phyloP scores from a whole-genome alignment of 768 basidiomycete species.

The Cystofilobasidium ferigula region DNA sequence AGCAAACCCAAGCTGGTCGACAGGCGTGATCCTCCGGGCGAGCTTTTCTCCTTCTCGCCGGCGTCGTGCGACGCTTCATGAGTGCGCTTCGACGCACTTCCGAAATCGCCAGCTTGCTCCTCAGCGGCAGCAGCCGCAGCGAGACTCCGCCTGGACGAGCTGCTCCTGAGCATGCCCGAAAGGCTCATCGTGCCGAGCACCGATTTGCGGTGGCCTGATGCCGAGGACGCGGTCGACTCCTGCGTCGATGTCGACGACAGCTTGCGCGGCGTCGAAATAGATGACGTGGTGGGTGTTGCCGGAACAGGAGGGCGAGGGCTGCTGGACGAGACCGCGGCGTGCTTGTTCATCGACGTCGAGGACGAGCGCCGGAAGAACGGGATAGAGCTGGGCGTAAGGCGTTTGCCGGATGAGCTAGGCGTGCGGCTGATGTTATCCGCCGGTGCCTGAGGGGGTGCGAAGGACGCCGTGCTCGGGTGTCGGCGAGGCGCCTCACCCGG shows the following conservation, averaged over 20 bases:
- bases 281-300: slow-evolving; percentile 40
- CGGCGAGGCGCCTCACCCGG: slow-evolving; percentile 25
- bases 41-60: slow-evolving; percentile 45
- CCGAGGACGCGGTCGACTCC: slow-evolving; percentile 32
- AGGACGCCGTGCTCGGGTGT: slow-evolving; percentile 19
- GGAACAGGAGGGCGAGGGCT: slow-evolving; percentile 43
- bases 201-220: slow-evolving; percentile 32
- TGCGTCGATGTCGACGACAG: slow-evolving; percentile 10
- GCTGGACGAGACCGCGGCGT: slow-evolving; percentile 40
- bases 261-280: slow-evolving; percentile 16
- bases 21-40: slow-evolving; percentile 32
- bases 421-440: not conserved
- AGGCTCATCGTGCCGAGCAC: slow-evolving; percentile 34
- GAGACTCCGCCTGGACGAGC: slow-evolving; percentile 15
- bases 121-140: not conserved
- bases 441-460: slow-evolving; percentile 15
- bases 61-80: not conserved
- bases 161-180: slow-evolving; percentile 20
- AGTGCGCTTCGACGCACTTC: slow-evolving; percentile 8
- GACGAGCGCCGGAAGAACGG: slow-evolving; percentile 88
- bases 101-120: slow-evolving; percentile 28
- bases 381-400: slow-evolving; percentile 82
- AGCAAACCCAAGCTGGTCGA: slow-evolving; percentile 76
- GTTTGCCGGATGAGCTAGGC: slow-evolving; percentile 41
- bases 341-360: slow-evolving; percentile 71